phyloP scores from a whole-genome alignment of 257 asterid genomes.

The Haberlea rhodopensis region DNA sequence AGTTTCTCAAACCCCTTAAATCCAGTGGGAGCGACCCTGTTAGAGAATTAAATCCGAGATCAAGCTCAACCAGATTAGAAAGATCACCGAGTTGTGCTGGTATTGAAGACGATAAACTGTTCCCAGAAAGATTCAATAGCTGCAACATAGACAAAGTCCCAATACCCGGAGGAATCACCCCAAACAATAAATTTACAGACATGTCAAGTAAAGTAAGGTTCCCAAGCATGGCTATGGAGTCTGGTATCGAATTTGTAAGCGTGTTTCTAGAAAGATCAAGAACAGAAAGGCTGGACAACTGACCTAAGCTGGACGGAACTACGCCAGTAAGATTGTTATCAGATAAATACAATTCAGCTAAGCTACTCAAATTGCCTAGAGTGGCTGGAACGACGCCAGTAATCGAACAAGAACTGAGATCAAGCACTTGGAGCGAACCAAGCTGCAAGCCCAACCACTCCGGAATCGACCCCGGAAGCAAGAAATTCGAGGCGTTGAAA shows the following conservation, averaged over 20 bases:
- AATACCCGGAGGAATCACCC: slow-evolving; percentile 53
- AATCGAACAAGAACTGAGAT: slow-evolving; percentile 74
- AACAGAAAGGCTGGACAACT: slow-evolving; percentile 46
- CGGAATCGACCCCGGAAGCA: slow-evolving; percentile 70
- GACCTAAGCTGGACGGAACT: slow-evolving; percentile 66
- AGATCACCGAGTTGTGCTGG: slow-evolving; percentile 77
- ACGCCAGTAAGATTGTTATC: slow-evolving; percentile 56
- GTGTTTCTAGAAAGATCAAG: slow-evolving; percentile 72
- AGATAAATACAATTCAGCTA: slow-evolving; percentile 58
- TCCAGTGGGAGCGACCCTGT: slow-evolving; percentile 54
- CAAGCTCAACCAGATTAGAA: slow-evolving; percentile 67
- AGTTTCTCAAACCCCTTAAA: slow-evolving; percentile 55
- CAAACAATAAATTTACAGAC: slow-evolving; percentile 67
- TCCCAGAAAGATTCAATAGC: slow-evolving; percentile 67
- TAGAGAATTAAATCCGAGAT: slow-evolving; percentile 68
- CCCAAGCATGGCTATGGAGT: slow-evolving; percentile 33
- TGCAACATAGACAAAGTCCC: slow-evolving; percentile 57
- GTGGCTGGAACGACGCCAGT: slow-evolving; percentile 55
- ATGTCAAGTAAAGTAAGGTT: slow-evolving; percentile 63
- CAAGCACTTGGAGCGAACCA: slow-evolving; percentile 66
- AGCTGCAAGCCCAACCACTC: slow-evolving; percentile 70
- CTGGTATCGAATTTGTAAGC: slow-evolving; percentile 58
- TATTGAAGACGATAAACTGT: slow-evolving; percentile 65
- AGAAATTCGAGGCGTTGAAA: slow-evolving; percentile 76
- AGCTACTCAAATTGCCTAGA: slow-evolving; percentile 72